These are phyloP conservation scores for Komagataella populi DNA, from an alignment of 805 yeast species.

Conservation along the genomic window DNA sequence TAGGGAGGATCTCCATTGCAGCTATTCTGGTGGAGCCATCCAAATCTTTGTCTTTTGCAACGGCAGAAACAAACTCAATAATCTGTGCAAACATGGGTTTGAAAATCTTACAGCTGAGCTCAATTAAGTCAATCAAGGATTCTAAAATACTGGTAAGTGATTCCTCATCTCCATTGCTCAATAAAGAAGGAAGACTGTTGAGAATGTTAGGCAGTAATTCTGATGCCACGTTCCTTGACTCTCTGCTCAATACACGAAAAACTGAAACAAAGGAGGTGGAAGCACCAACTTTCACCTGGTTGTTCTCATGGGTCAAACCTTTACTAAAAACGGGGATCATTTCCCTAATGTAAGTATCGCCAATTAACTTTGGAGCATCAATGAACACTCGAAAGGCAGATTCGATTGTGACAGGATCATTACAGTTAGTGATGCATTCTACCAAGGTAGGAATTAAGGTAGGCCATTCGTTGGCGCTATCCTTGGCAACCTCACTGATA, in stretches of 20 bases:
- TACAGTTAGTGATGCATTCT: slow-evolving; percentile 33
- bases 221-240: neutral
- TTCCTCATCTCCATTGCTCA: slow-evolving; percentile 64
- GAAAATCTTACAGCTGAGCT: slow-evolving; percentile 90
- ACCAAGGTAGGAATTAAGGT: slow-evolving; percentile 66
- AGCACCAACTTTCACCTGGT: slow-evolving; percentile 81
- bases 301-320: slow-evolving; percentile 72
- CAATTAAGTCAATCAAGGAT: slow-evolving; percentile 79
- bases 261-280: slow-evolving; percentile 87
- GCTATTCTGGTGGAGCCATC: slow-evolving; percentile 73
- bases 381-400: slow-evolving; percentile 84
- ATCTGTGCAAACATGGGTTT: slow-evolving; percentile 83
- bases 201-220: slow-evolving; percentile 73
- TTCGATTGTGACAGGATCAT: slow-evolving; percentile 64
- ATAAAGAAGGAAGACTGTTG: slow-evolving; percentile 76
- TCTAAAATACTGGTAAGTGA: slow-evolving; percentile 84
- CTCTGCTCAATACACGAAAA: slow-evolving; percentile 52
- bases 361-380: slow-evolving; percentile 68
- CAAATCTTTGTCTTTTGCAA: slow-evolving; percentile 67
- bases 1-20: slow-evolving; percentile 78
- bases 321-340: slow-evolving; percentile 57
- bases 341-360: slow-evolving; percentile 27
- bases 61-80: slow-evolving; percentile 72
- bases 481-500: slow-evolving; percentile 79
- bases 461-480: slow-evolving; percentile 57